A percentile compares a stretch with the other conserved stretches of the same genome.
phyloP scores from a whole-genome alignment of 2,329 filamentous ascomycete genomes.

The Alternaria sp. region DNA sequence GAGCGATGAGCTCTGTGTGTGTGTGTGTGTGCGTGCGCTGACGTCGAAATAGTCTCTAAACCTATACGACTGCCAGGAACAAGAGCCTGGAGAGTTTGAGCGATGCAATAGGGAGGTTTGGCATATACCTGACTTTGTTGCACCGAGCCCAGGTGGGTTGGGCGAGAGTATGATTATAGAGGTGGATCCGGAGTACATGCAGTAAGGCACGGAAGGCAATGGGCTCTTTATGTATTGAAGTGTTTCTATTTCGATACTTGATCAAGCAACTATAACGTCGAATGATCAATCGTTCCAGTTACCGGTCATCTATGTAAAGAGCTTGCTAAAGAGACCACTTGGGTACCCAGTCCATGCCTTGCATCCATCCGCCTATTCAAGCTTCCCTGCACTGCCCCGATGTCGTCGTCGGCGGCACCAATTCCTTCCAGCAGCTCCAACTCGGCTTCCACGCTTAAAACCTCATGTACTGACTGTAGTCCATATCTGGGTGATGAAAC shows the following conservation, averaged over 20 bases:
- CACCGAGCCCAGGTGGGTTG: constrained; percentile 22
- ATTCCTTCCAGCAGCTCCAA: background rate
- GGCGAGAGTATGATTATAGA: constrained; percentile 37
- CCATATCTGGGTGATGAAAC: background rate
- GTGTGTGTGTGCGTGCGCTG: constrained; percentile 10
- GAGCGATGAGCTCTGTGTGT: background rate
- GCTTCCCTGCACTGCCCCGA: background rate
- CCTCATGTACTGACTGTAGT: background rate
- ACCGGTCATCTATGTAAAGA: background rate
- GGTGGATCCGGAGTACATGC: constrained; percentile 43
- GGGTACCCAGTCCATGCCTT: background rate
- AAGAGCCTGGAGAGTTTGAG: constrained; percentile 32
- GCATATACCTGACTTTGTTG: constrained; percentile 37
- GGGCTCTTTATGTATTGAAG: background rate
- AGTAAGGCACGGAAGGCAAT: background rate
- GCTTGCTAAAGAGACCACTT: background rate
- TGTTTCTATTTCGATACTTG: constrained; percentile 2
- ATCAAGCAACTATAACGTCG: constrained; percentile 7
- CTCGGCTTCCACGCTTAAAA: background rate
- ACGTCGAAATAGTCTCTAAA: constrained; percentile 33
- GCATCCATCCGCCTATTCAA: background rate
- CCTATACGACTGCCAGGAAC: constrained; percentile 39
- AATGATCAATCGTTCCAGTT: constrained; percentile 6
- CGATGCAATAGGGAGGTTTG: constrained; percentile 36
- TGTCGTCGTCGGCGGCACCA: background rate